These are phyloP conservation scores for Grosmannia serpens DNA, from an alignment of 2,329 filamentous ascomycete genomes.

Conservation along the genomic window DNA sequence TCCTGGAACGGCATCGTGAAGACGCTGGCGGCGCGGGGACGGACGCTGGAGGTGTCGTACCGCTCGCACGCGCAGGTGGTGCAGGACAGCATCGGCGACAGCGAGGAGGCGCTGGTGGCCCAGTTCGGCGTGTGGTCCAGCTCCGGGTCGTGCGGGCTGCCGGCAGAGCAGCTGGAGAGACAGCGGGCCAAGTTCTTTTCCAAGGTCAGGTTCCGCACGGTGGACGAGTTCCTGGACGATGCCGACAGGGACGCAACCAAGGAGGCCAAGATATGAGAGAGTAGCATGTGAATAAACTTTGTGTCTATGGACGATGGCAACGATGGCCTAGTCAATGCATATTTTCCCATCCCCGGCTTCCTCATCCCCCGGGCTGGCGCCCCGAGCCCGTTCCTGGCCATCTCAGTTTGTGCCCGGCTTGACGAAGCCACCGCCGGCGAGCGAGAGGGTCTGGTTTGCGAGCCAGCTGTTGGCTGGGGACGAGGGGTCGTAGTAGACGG, in stretches of 20 bases:
- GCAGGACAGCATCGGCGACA: background rate
- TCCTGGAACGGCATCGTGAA: slow-evolving; percentile 2
- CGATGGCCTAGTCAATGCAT: too few species aligned
- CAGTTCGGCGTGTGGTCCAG: slow-evolving; percentile 3
- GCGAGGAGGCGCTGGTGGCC: background rate
- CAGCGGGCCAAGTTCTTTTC: slow-evolving; percentile 1
- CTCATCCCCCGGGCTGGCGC: too few species aligned
- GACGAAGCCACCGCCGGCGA: background rate
- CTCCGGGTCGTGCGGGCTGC: background rate
- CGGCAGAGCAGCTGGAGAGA: background rate
- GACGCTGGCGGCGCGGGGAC: background rate
- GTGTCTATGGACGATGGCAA: too few species aligned
- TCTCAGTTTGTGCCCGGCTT: background rate
- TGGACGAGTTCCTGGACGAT: background rate
- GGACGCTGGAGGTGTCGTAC: background rate
- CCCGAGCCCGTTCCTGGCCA: too few species aligned
- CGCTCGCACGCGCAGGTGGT: background rate
- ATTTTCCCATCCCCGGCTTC: too few species aligned
- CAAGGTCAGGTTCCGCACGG: background rate
- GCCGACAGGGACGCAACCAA: background rate
- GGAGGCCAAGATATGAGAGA: background rate
- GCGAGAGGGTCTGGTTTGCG: background rate
- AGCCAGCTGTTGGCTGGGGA: slow-evolving; percentile 1
- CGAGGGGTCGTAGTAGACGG: slow-evolving; percentile 2
- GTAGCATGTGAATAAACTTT: too few species aligned